A percentile compares a stretch with the other conserved stretches of the same genome.
phyloP scores from a whole-genome alignment of 306 rosid species.

The Dryas octopetala region DNA sequence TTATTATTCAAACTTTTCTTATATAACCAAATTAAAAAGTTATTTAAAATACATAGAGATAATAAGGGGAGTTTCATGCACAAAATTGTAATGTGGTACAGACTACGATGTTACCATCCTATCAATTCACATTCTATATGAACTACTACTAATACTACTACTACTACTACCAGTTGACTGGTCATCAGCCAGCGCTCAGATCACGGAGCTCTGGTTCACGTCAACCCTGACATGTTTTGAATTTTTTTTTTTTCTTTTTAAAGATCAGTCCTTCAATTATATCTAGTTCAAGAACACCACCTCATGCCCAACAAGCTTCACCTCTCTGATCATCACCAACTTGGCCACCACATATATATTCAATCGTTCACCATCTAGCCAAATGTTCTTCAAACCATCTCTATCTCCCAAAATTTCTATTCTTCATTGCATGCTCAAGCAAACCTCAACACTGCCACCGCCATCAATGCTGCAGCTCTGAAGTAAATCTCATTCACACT shows the following conservation, averaged over 20 bases:
- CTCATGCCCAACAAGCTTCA: slow-evolving; percentile 6
- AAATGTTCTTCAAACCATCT: slow-evolving; percentile 15
- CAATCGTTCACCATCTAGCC: slow-evolving; percentile 2
- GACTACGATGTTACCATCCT: slow-evolving; percentile 7
- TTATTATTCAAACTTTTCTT: too few species aligned
- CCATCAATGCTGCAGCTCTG: slow-evolving; percentile 64
- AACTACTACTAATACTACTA: background rate
- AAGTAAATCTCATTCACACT: slow-evolving; percentile 56
- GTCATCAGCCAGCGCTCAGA: slow-evolving; percentile 6
- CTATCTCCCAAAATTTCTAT: background rate
- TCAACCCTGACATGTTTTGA: background rate
- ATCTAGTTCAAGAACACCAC: background rate
- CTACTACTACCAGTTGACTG: slow-evolving; percentile 4
- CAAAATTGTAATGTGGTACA: slow-evolving; percentile 13
- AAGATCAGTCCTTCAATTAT: slow-evolving; percentile 2
- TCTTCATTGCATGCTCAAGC: slow-evolving; percentile 47
- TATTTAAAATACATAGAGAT: background rate
- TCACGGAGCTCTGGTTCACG: slow-evolving; percentile 1
- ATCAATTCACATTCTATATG: slow-evolving; percentile 6
- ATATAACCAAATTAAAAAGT: background rate
- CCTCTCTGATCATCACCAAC: slow-evolving; percentile 22
- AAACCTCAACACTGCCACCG: slow-evolving; percentile 55
- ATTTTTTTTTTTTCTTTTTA: background rate
- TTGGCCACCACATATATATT: slow-evolving; percentile 8
- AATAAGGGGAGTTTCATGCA: background rate